These are phyloP conservation scores for Floccularia luteovirens DNA, from an alignment of 768 basidiomycete species.

Conservation along the genomic window DNA sequence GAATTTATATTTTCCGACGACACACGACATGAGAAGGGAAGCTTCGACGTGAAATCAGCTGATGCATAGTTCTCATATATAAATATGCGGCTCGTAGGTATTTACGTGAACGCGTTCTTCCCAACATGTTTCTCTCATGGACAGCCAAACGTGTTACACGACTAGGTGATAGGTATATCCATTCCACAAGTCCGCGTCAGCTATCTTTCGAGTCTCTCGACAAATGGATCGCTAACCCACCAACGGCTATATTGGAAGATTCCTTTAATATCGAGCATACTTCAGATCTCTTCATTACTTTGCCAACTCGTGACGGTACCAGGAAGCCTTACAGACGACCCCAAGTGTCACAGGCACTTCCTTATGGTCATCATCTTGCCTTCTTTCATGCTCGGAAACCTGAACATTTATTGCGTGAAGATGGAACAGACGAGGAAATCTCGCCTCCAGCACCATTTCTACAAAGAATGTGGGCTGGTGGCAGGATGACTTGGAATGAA, in stretches of 20 bases:
- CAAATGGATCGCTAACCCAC: slow-evolving; percentile 45
- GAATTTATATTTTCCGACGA: background rate
- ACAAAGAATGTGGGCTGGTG: slow-evolving; percentile 79
- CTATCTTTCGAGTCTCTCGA: slow-evolving; percentile 26
- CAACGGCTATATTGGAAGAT: slow-evolving; percentile 37
- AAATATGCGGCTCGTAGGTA: no score
- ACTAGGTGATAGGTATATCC: no score
- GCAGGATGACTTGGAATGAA: slow-evolving; percentile 55
- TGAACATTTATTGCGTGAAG: slow-evolving; percentile 46
- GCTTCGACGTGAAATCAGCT: no score
- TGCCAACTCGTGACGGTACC: slow-evolving; percentile 66
- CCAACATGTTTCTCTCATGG: no score
- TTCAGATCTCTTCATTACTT: slow-evolving; percentile 57
- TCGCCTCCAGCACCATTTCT: slow-evolving; percentile 69
- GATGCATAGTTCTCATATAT: no score
- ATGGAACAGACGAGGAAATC: slow-evolving; percentile 68
- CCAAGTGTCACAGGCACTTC: slow-evolving; percentile 30
- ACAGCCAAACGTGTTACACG: no score
- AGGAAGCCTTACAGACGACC: slow-evolving; percentile 34
- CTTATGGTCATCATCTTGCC: slow-evolving; percentile 61
- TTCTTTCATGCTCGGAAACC: slow-evolving; percentile 68
- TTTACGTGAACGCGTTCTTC: no score
- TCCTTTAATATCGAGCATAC: slow-evolving; percentile 48
- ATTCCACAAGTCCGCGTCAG: no score
- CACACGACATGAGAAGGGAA: background rate